Base-by-base conservation (phyloP, 2,329 filamentous ascomycete genomes). In the Remersonia thermophila region DNA sequence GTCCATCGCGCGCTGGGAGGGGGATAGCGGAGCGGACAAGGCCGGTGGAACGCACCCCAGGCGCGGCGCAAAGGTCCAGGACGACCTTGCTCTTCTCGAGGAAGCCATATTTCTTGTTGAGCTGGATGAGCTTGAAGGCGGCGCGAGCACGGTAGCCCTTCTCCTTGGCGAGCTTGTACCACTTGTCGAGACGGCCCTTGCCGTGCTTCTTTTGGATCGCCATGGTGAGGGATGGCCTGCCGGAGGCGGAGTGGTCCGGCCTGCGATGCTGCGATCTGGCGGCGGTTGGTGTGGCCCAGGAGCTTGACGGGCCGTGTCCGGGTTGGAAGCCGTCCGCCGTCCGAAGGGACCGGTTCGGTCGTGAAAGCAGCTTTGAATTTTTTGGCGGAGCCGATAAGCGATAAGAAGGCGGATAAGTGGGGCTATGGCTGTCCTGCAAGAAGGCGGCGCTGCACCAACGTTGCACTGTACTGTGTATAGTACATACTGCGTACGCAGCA, bases 81-180 rank as follows among this genome's bases (percentile, higher is more conserved):
- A 95, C 67, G 52, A 96, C 91, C 67, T 84, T 93, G 62, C 85
- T 93, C 69, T 93, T 89, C 61, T 96, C 86, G 50, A 98, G 68
- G 61, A 98, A 98, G 49, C 85, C 83, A 80, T 93, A 98, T 59
- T 95, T 96, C 65, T 96, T 95, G 67, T 98, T 98, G 52, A 98
- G 67, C 60, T 98, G 89, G 49, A 98, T 89, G 51, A 98, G 66
- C 66, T 98, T 98, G 73, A 96, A 96, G 38, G 91, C 87, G 50
- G 91, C 87, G 71, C 91, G 76, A 43, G 91, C 89, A 53, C 91
- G 73, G 57, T 95, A 98, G 44, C 91, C 91, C 62, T 95, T 96
- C 60, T 98, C 91, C 62, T 98, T 98, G 43, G 91, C 91, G 53
- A 96, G 78, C 58, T 87, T 89, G 65, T 96, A 98, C 84, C 87